A percentile compares a stretch with the other conserved stretches of the same genome.
These are phyloP conservation scores for Zymoseptoria passerinii DNA, from an alignment of 2,329 filamentous ascomycete species.

Conservation along the genomic window DNA sequence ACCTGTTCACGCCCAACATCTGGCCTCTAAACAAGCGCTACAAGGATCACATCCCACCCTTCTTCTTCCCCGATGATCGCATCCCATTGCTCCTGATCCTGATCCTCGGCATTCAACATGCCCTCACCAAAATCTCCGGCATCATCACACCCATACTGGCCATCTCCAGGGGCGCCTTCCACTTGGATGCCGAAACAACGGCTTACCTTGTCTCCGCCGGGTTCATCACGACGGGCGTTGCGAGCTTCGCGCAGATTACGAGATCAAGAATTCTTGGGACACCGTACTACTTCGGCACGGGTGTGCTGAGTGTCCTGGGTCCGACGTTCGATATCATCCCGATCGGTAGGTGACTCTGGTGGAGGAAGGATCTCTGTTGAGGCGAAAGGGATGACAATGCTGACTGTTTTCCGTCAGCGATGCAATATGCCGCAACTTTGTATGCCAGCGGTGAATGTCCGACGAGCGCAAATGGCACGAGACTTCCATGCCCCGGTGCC, in stretches of 20 bases:
- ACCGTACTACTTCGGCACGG: conserved; percentile 12
- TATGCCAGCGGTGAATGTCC: conserved; percentile 11
- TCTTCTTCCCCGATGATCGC: conserved; percentile 16
- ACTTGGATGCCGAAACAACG: conserved; percentile 10
- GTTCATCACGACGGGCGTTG: conserved; percentile 17
- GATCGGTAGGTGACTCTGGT: conserved; percentile 1
- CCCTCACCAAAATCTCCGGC: conserved; percentile 15
- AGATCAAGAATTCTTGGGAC: conserved; percentile 9
- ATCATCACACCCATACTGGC: conserved; percentile 16
- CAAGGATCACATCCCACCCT: conserved; percentile 12
- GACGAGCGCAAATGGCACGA: conserved; percentile 4
- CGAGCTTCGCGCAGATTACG: conserved; percentile 13
- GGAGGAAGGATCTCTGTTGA: background rate
- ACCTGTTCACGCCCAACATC: conserved; percentile 19
- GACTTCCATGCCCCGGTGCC: conserved; percentile 13
- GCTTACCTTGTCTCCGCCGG: conserved; percentile 14
- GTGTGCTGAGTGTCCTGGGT: conserved; percentile 11
- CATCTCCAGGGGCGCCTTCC: conserved; percentile 11
- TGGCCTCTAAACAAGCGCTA: conserved; percentile 14
- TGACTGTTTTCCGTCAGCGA: background rate
- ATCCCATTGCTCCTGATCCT: conserved; percentile 17
- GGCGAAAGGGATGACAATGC: background rate
- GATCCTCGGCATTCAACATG: conserved; percentile 16
- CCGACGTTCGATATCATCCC: conserved; percentile 18
- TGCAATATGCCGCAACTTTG: conserved; percentile 11